phyloP scores from a whole-genome alignment of 192 early-diverging fungal species.

The Funneliformis mosseae region DNA sequence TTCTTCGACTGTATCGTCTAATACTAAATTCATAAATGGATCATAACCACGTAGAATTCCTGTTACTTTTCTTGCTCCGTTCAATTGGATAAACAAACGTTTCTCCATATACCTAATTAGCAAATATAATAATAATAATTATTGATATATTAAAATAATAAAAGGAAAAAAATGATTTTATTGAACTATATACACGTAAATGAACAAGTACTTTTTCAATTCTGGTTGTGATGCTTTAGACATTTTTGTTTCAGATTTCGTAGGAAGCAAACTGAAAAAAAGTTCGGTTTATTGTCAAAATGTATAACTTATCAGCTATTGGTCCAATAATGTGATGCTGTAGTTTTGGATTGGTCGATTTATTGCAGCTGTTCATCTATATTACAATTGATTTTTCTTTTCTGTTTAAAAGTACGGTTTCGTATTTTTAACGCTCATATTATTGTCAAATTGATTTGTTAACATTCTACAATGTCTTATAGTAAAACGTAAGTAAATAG shows the following conservation, averaged over 20 bases:
- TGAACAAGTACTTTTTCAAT: conserved; percentile 23
- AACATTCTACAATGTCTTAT: not conserved
- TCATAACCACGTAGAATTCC: conserved; percentile 98
- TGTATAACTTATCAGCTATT: not conserved
- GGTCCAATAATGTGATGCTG: not conserved
- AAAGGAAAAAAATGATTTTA: not conserved
- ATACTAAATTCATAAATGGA: conserved; percentile 98
- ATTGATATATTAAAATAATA: not conserved
- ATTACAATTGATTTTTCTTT: not conserved
- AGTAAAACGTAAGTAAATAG: not conserved
- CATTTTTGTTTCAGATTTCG: conserved; percentile 5
- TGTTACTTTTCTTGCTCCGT: conserved; percentile 87
- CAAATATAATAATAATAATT: not conserved
- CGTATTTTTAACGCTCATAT: not conserved
- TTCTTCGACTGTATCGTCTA: conserved; percentile 91
- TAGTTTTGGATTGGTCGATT: not conserved
- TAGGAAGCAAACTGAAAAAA: not conserved
- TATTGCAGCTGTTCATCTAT: not conserved
- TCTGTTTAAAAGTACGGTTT: not conserved
- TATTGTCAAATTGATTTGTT: not conserved
- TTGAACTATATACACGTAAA: not conserved
- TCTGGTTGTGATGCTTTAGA: conserved; percentile 34
- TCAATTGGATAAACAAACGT: conserved; percentile 86
- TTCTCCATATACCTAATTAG: conserved; percentile 86
- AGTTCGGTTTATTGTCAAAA: too few relatives aligned